phyloP scores from a whole-genome alignment of 176 grass and related monocot genomes.

The Puya raimondii region DNA sequence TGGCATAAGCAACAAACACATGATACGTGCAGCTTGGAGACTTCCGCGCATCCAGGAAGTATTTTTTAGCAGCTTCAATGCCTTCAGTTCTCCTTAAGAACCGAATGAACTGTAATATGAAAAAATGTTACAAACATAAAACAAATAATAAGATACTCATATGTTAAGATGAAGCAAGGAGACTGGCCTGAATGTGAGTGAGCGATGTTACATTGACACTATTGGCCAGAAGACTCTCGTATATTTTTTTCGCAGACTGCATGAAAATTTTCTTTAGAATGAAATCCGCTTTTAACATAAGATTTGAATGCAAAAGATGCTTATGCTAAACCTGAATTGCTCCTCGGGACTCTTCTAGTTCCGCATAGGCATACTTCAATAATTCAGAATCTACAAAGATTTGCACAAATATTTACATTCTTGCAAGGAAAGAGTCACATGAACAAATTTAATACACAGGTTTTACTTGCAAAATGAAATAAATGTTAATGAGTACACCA shows the following conservation, averaged over 20 bases:
- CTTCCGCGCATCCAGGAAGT: conserved; percentile 85
- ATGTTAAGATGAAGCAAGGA: conserved; percentile 12
- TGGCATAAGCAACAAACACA: conserved; percentile 90
- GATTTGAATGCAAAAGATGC: no score
- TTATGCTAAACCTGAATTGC: conserved; percentile 50
- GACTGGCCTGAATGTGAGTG: conserved; percentile 63
- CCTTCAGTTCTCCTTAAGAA: conserved; percentile 98
- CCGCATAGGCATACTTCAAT: conserved; percentile 86
- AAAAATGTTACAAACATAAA: conserved; percentile 12
- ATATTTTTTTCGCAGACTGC: conserved; percentile 82
- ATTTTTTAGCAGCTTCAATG: conserved; percentile 75
- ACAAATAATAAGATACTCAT: conserved; percentile 7
- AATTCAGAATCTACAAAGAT: conserved; percentile 69
- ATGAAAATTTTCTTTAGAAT: conserved; percentile 3
- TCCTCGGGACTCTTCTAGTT: conserved; percentile 84
- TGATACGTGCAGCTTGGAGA: conserved; percentile 77
- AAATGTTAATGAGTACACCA: no score
- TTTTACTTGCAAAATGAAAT: no score
- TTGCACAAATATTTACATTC: background rate
- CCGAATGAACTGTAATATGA: conserved; percentile 59
- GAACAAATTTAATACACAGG: no score
- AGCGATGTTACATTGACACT: conserved; percentile 45
- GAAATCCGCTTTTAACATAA: background rate
- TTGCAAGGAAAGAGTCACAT: no score
- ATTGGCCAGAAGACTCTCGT: conserved; percentile 66